Base-by-base conservation (phyloP, 1,139 yeast species). In the Torulaspora pretoriensis region DNA sequence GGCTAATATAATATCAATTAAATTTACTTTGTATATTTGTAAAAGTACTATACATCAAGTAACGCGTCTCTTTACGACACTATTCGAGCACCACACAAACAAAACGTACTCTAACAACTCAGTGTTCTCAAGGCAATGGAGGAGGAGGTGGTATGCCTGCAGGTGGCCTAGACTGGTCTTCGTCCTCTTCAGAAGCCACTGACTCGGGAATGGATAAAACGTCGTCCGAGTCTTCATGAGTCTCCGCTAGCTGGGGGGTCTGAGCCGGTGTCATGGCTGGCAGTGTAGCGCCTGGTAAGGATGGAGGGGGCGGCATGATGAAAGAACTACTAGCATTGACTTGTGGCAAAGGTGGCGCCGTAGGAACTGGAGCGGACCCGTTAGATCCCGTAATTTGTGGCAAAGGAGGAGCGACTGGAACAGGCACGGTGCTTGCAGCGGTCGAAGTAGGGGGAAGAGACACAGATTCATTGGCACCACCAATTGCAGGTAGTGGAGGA, bases 191-290 rank as follows among this genome's bases (percentile, higher is more conserved):
- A 2, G 68, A 63, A 10, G 57, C 66, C 8, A 65, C 65, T 17
- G 69, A 64, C 25, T 65, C 69, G 4, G 69, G 69, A 30, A 65
- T 60, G 3, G 69, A 64, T 26, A 65, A 48, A 35, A 57, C 65
- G 37, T 61, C 68, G 29, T 63, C 65, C 28, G 54, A 52, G 37
- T 62, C 59, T 19, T 31, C 38, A 8, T 45, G 26, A 9, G 27
- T 28, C 16, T 22, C 27, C 12, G 16, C 30, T 17, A 26, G 29
- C 23, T 27, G 17, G 8, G 30, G 28, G 22, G 8, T 28, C 25
- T 25, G 25, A 13, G 9, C 29, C 24, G 26, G 13, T 12, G 34
- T 10, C 22, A 16, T 22, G 19, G 24, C 40, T 13, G 24, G 31
- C 14, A 23, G 12, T 4, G 25, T 31, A 10, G 22, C 38, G n/a